Conservation (phyloP, 331 rosid genomes). For the Pyrus hybrid region DNA sequence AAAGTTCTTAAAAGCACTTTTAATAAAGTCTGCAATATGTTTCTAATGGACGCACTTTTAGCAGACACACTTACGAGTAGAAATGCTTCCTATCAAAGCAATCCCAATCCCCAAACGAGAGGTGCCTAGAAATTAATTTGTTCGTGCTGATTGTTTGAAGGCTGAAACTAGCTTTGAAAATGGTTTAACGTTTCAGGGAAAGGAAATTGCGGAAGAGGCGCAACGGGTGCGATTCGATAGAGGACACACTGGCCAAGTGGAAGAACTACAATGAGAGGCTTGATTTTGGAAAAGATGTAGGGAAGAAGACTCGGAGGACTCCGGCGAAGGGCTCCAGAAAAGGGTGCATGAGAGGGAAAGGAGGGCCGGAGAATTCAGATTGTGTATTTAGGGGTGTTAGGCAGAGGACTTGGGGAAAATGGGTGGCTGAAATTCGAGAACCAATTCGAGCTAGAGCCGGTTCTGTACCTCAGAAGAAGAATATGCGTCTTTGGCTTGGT, state of each 20-base stretch:
- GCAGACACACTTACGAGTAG: too few species aligned
- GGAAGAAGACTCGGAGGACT: slow-evolving; percentile 11
- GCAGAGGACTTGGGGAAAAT: slow-evolving; percentile 93
- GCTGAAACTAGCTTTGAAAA: background rate
- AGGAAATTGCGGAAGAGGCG: slow-evolving; percentile 45
- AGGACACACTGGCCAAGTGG: slow-evolving; percentile 58
- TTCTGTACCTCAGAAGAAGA: slow-evolving; percentile 22
- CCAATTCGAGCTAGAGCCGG: slow-evolving; percentile 22
- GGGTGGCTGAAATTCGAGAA: slow-evolving; percentile 89
- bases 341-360: slow-evolving; percentile 94
- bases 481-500: slow-evolving; percentile 78
- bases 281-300: slow-evolving; percentile 27
- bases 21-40: too few species aligned
- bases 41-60: too few species aligned
- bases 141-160: background rate
- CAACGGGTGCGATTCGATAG: slow-evolving; percentile 36
- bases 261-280: slow-evolving; percentile 33
- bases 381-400: slow-evolving; percentile 77
- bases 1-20: background rate
- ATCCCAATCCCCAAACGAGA: background rate
- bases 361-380: slow-evolving; percentile 73
- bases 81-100: background rate
- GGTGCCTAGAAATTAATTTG: background rate
- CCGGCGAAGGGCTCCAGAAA: slow-evolving; percentile 74
- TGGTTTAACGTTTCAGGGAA: slow-evolving; percentile 21